These are phyloP conservation scores for Colletotrichum ledebouriae DNA, from an alignment of 2,329 filamentous ascomycete genomes.

Conservation along the genomic window DNA sequence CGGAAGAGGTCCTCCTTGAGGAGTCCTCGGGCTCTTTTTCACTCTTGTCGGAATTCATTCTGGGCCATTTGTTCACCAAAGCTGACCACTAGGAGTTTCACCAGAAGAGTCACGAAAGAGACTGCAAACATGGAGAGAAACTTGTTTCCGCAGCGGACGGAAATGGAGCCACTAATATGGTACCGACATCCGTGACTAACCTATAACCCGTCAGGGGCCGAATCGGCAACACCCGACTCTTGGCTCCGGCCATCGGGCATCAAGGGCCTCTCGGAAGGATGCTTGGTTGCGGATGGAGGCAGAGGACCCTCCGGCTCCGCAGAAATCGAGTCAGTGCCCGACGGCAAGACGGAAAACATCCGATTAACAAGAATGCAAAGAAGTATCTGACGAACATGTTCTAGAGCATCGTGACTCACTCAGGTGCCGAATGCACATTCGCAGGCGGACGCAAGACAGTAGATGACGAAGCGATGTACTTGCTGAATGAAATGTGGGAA, in stretches of 20 bases:
- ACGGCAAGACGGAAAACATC: slow-evolving; percentile 14
- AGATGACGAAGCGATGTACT: background rate
- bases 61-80: background rate
- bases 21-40: slow-evolving; percentile 14
- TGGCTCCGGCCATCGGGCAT: slow-evolving; percentile 33
- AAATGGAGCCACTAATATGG: slow-evolving; percentile 19
- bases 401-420: background rate
- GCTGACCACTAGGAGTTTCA: background rate
- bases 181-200: slow-evolving; percentile 27
- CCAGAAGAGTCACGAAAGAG: background rate
- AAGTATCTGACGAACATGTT: background rate
- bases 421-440: background rate
- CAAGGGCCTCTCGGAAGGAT: slow-evolving; percentile 13
- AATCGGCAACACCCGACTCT: slow-evolving; percentile 21
- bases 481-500: background rate
- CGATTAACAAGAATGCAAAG: background rate
- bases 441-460: too few relatives aligned
- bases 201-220: slow-evolving; percentile 22
- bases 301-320: slow-evolving; percentile 28
- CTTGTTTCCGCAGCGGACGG: slow-evolving; percentile 8
- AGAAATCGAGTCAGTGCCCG: slow-evolving; percentile 15
- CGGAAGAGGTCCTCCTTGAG: slow-evolving; percentile 23
- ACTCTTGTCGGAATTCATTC: slow-evolving; percentile 20
- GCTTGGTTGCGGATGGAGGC: background rate
- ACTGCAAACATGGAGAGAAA: slow-evolving; percentile 16